Base-by-base conservation (phyloP, 2,329 filamentous ascomycete species). In the Aaosphaeria pasadenensis region DNA sequence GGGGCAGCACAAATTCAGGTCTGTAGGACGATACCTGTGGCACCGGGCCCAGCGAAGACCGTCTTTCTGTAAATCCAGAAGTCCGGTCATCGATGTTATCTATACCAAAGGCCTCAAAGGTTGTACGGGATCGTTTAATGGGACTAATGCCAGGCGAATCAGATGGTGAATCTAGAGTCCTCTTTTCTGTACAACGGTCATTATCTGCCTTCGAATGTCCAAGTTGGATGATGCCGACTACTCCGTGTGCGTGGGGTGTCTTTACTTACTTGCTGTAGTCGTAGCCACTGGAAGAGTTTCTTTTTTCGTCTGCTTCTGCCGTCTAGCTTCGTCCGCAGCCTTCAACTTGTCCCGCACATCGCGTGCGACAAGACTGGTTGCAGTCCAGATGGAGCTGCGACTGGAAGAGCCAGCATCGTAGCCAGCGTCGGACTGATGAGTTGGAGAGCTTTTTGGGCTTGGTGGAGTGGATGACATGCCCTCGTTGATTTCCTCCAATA, bases 401-500 rank as follows among this genome's bases (percentile, higher is more conserved):
- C 29, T 6, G 11, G 7, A 42, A n/a, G 32, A 24, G 17, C 17
- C 17, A 24, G 17, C 17, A 3, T 24, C 17, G 17, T 24, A 24
- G 17, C 17, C 17, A 41, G 46, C 17, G 28, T 7, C 5, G 17
- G 40, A 28, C 13, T 42, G 29, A 3, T 3, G 46, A n/a, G 44
- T 33, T 6, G 7, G 28, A 30, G 13, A 4, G 9, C 28, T 29
- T 28, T 42, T 24, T 28, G 38, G 17, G 4, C 7, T 41, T 29
- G n/a, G 13, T 39, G 42, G 40, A 9, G 30, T 30, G 43, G 5
- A 39, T 28, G 11, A 31, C 17, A 24, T 24, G 17, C 17, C 17
- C 17, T 24, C 17, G 42, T 54, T 58, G 49, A 67, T 61, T 35
- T 66, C 61, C 13, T 63, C 54, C 11, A 67, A 55, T 5, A 69